phyloP scores from a whole-genome alignment of 2,329 filamentous ascomycete species.

The Penicillium sp. region DNA sequence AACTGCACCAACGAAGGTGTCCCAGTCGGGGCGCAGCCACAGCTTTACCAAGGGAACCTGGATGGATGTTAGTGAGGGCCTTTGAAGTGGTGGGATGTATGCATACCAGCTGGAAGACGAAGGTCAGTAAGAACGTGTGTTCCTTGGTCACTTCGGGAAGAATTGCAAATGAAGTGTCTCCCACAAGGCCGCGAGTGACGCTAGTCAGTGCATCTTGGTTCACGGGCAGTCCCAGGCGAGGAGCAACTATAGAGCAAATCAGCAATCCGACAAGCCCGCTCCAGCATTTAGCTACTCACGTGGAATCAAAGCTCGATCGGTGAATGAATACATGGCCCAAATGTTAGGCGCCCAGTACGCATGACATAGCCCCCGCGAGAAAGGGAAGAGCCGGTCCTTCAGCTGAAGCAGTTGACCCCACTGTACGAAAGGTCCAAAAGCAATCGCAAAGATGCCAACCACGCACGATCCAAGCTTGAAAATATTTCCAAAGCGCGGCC shows the following conservation, averaged over 20 bases:
- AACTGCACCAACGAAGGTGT: constrained; percentile 82
- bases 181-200: constrained; percentile 88
- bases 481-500: constrained; percentile 73
- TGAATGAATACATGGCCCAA: constrained; percentile 95
- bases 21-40: constrained; percentile 77
- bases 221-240: constrained; percentile 71
- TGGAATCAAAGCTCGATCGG: constrained; percentile 77
- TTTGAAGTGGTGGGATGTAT: not conserved
- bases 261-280: constrained; percentile 25
- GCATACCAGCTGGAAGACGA: constrained; percentile 71
- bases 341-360: constrained; percentile 98
- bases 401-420: constrained; percentile 83
- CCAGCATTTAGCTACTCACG: constrained; percentile 46
- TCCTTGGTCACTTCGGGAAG: constrained; percentile 80
- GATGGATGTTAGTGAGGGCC: constrained; percentile 14
- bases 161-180: constrained; percentile 90
- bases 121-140: constrained; percentile 76
- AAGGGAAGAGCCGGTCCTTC: constrained; percentile 82
- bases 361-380: constrained; percentile 89
- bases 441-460: constrained; percentile 67
- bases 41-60: constrained; percentile 75
- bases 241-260: constrained; percentile 62
- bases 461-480: constrained; percentile 79
- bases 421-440: constrained; percentile 83
- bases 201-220: constrained; percentile 75